Conservation (phyloP, 1,139 yeast genomes). For the Scheffersomyces illinoinensis region DNA sequence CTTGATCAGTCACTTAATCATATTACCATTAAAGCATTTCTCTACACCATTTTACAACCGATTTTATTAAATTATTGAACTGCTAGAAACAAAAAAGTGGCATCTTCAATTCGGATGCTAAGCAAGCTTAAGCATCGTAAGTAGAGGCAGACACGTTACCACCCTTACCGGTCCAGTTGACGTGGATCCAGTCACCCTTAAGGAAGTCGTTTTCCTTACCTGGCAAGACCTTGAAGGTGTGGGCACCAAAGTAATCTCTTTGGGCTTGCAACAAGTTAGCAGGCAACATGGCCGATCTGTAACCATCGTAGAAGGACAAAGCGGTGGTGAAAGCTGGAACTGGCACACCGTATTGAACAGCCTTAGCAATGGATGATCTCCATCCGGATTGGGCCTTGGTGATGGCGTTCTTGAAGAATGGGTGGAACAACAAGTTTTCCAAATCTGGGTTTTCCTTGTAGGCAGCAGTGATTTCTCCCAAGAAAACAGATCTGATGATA, state of each 20-base stretch:
- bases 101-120: neutral
- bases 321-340: slow-evolving; percentile 98
- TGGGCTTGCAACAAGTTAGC: slow-evolving; percentile 99
- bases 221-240: slow-evolving; percentile 94
- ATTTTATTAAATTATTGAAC: neutral
- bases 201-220: slow-evolving; percentile 74
- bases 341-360: slow-evolving; percentile 87
- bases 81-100: neutral
- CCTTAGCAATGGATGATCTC: slow-evolving; percentile 83
- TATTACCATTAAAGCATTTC: too few species aligned
- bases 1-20: too few species aligned
- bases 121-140: slow-evolving; percentile 70
- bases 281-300: slow-evolving; percentile 93
- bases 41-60: neutral
- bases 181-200: slow-evolving; percentile 86
- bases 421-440: slow-evolving; percentile 93
- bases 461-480: slow-evolving; percentile 95
- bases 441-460: slow-evolving; percentile 90
- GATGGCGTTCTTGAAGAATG: slow-evolving; percentile 91
- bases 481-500: slow-evolving; percentile 97
- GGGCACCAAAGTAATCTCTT: slow-evolving; percentile 99
- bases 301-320: slow-evolving; percentile 97
- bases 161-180: slow-evolving; percentile 99
- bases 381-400: slow-evolving; percentile 93
- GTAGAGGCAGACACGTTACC: slow-evolving; percentile 96